Conservation (phyloP, 371 early-diverging fungal genomes). For the Circinella minor region DNA sequence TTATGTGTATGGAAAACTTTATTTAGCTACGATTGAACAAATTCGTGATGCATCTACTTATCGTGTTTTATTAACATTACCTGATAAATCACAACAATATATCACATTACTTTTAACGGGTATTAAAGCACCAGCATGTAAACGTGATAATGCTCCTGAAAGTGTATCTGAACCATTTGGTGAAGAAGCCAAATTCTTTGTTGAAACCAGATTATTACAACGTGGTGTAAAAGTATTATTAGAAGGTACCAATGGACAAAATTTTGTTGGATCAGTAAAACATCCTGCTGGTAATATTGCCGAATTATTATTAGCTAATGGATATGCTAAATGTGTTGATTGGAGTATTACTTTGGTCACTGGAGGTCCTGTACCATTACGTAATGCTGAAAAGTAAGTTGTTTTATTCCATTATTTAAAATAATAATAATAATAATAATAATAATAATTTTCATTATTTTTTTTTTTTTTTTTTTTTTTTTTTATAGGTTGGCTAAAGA, state of each 20-base stretch:
- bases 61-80: conserved; percentile 75
- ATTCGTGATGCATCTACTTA: conserved; percentile 92
- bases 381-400: conserved; percentile 75
- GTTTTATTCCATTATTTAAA: too few relatives aligned
- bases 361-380: conserved; percentile 73
- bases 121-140: conserved; percentile 83
- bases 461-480: too few relatives aligned
- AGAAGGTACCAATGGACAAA: conserved; percentile 68
- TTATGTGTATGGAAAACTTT: not conserved
- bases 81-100: conserved; percentile 66
- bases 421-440: too few relatives aligned
- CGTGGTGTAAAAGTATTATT: conserved; percentile 87
- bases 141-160: conserved; percentile 68
- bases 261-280: conserved; percentile 78
- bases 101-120: conserved; percentile 85
- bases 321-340: conserved; percentile 89
- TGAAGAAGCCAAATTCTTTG: conserved; percentile 92
- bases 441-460: too few relatives aligned
- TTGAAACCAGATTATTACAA: conserved; percentile 89
- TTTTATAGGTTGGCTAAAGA: conserved; percentile 67
- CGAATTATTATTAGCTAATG: conserved; percentile 82
- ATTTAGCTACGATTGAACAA: conserved; percentile 85
- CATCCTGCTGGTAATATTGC: conserved; percentile 94
- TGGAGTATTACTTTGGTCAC: conserved; percentile 84
- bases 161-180: conserved; percentile 84